Evolutionary conservation across 2,329 filamentous ascomycete genomes (phyloP), one percentile per base, ranked within the genome.

Genomic region (Aspergillus phoenicis): DNA sequence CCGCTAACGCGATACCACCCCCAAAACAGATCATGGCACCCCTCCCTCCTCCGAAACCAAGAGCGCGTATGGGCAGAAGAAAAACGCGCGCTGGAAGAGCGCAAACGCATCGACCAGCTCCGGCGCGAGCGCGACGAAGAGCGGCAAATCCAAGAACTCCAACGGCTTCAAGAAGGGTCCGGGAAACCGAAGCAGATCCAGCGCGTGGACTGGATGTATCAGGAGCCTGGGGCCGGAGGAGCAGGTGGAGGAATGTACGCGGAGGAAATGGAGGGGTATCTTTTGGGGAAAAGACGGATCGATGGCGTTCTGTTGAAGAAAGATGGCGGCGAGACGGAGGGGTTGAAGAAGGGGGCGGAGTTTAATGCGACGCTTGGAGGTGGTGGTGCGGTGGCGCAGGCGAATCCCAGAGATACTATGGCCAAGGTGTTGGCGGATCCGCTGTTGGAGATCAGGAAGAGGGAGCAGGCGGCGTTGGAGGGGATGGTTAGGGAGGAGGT

Each of bases 161-260:
- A 97, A 76, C 87, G 88, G 56, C 85, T 98, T 67, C 91, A 97
- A 59, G 95, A 97, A 78, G 89, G 90, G 2, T 90, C 93, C 0
- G 95, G 95, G 39, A 93, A 93, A 59, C 87, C 85, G 70, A 93
- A 92, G 72, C 85, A 89, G 57, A 80, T 90, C 30, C 89, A 94
- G 69, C 88, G 93, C 38, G 94, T 99, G 26, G 95, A 98, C 71
- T 99, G 95, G 91, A 97, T 99, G 92, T 99, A 99, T 78, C 87
- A 90, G 69, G 94, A 94, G 1, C 93, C 95, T 36, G 33, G 33
- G 33, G 7, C 90, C 90, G 45, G 84, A 81, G 59, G 90, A 89
- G 53, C 33, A 6, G 33, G 10, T 2, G 84, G 83, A 59, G 91
- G 91, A 38, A 89, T 91, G 87, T 41, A 87, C 79, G 69, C 71